phyloP scores from a whole-genome alignment of 1,284 basidiomycete genomes.

The Sanguinoderma infundibulare region DNA sequence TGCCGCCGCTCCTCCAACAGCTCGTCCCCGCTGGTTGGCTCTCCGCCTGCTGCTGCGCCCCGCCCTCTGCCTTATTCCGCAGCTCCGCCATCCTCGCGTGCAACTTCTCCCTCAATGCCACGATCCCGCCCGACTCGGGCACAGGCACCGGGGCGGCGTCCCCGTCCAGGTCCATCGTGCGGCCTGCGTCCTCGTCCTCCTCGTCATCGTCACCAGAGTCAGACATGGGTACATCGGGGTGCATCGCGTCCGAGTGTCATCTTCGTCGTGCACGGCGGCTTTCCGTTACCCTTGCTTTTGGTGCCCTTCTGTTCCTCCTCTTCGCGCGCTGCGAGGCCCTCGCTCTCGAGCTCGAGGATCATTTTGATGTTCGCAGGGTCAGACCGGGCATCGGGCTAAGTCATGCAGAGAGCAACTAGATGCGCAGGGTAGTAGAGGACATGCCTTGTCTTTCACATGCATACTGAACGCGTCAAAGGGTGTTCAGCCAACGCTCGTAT shows the following conservation, averaged over 20 bases:
- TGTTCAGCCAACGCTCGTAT: too few species aligned
- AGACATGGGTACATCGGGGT: conserved; percentile 34
- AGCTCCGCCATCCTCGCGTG: conserved; percentile 80
- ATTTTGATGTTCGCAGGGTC: conserved; percentile 90
- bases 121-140: conserved; percentile 68
- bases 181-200: conserved; percentile 33
- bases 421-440: neutral
- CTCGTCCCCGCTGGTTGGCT: conserved; percentile 74
- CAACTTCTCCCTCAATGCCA: conserved; percentile 76
- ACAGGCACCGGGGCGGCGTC: conserved; percentile 35
- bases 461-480: conserved; percentile 27
- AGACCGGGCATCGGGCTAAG: conserved; percentile 52
- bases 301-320: conserved; percentile 31
- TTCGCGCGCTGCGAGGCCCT: conserved; percentile 43
- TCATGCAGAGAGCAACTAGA: neutral
- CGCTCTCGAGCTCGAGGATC: too few species aligned
- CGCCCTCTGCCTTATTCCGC: too few species aligned
- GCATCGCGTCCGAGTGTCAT: conserved; percentile 44
- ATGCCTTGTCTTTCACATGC: conserved; percentile 42
- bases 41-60: too few species aligned
- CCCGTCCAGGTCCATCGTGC: conserved; percentile 25
- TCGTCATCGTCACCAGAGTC: conserved; percentile 35
- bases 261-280: conserved; percentile 39
- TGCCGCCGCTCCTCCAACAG: conserved; percentile 79
- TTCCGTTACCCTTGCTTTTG: conserved; percentile 55